Evolutionary conservation across 2,329 filamentous ascomycete species (phyloP).

Genomic region (Didymella arachidicola): DNA sequence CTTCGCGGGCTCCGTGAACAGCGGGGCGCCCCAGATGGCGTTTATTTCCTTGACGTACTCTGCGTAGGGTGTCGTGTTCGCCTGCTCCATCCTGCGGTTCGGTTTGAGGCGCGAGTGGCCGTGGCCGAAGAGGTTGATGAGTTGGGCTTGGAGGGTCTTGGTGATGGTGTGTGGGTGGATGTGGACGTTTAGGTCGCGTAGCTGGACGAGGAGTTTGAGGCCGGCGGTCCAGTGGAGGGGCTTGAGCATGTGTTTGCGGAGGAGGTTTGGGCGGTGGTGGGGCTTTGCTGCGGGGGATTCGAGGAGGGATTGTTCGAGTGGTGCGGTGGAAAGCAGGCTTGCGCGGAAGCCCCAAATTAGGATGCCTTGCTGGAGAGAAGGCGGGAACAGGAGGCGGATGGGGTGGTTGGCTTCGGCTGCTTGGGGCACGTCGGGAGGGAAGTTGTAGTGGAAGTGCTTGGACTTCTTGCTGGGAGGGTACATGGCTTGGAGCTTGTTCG

Average conservation of each 20-base stretch:
- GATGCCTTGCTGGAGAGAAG: conserved; percentile 38
- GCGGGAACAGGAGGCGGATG: conserved; percentile 37
- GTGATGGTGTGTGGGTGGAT: conserved; percentile 38
- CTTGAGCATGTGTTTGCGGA: conserved; percentile 26
- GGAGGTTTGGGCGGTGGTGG: conserved; percentile 35
- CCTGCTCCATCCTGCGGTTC: conserved; percentile 38
- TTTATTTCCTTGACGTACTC: conserved; percentile 41
- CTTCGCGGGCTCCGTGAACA: conserved; percentile 36
- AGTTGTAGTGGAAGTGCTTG: conserved; percentile 27
- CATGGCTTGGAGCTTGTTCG: conserved; percentile 25
- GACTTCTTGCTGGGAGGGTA: conserved; percentile 19
- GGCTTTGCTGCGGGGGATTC: conserved; percentile 27
- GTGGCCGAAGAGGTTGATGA: conserved; percentile 43
- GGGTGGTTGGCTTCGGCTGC: conserved; percentile 30
- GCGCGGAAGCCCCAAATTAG: conserved; percentile 48
- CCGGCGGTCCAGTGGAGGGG: conserved; percentile 41
- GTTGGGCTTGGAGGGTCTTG: conserved; percentile 37
- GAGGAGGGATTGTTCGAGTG: conserved; percentile 37
- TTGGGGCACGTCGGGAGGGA: conserved; percentile 21
- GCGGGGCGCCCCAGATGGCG: conserved; percentile 37
- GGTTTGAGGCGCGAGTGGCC: conserved; percentile 29
- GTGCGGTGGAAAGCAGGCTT: conserved; percentile 35
- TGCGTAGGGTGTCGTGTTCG: conserved; percentile 32
- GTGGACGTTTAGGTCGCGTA: conserved; percentile 40
- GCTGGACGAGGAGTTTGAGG: conserved; percentile 36